Evolutionary conservation across 169 alveolate genomes (phyloP).

Genomic region (Plasmodium ovale): DNA sequence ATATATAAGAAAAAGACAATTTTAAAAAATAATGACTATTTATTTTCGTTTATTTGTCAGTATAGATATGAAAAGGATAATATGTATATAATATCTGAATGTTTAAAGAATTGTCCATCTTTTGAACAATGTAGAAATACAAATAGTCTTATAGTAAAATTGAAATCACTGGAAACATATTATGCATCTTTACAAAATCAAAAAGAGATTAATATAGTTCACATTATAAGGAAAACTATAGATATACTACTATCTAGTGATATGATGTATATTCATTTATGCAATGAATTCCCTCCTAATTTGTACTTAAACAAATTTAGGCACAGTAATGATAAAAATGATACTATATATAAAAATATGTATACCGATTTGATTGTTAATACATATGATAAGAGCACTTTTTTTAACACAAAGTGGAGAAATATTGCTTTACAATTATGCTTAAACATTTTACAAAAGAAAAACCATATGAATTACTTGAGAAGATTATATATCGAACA

Average conservation of each 20-base stretch:
- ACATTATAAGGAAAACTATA: constrained; percentile 6
- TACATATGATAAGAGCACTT: constrained; percentile 43
- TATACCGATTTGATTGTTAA: background rate
- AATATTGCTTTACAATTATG: constrained; percentile 74
- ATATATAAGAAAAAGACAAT: constrained; percentile 83
- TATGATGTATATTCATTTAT: constrained; percentile 4
- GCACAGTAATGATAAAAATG: background rate
- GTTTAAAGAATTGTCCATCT: constrained; percentile 53
- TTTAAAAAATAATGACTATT: constrained; percentile 79
- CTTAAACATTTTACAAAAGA: constrained; percentile 76
- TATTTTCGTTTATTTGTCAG: constrained; percentile 79
- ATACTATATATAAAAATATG: background rate
- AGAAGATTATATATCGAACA: constrained; percentile 78
- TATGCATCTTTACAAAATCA: constrained; percentile 43
- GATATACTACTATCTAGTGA: constrained; percentile 54
- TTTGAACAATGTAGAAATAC: constrained; percentile 38
- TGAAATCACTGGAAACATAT: constrained; percentile 16
- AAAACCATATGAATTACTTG: constrained; percentile 79
- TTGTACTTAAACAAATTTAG: constrained; percentile 39
- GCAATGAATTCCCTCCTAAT: constrained; percentile 44
- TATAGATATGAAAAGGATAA: constrained; percentile 78
- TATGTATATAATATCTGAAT: constrained; percentile 77
- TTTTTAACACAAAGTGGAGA: constrained; percentile 73
- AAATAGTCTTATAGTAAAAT: constrained; percentile 24
- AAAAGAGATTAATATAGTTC: constrained; percentile 36